Evolutionary conservation across 2,329 filamentous ascomycete genomes (phyloP), one percentile per base, ranked within the genome.

Genomic region (Monilinia aucupariae): DNA sequence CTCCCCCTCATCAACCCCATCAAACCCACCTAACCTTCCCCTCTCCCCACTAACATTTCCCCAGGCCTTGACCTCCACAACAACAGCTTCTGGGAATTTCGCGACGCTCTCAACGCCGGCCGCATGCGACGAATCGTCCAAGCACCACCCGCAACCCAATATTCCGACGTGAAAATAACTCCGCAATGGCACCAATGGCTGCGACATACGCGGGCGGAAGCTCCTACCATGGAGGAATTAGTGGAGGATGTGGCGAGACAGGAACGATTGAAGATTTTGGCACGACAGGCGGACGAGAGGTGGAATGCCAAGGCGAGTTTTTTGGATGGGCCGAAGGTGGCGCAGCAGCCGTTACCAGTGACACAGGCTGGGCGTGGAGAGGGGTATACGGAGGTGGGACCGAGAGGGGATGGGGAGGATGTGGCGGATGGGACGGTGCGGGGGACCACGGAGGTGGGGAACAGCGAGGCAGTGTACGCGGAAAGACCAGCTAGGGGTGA

Each of bases 121-220:
- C 81, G 82, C 67, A 83, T 82, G 80, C 82, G 85, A 39, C 82
- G 85, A 72, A 86, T 87, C 66, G 84, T 87, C 55, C 71, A 83
- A 68, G 85, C 83, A 74, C 83, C 84, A 13, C 75, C 78, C 55
- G 76, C 76, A 50, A 79, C 80, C 3, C 82, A 84, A 72, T 77
- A 79, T 70, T 82, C 79, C 69, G 79, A 83, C 41, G 80, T 87
- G 61, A 68, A 70, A 15, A 84, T 88, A 64, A 77, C 81, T 59
- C 85, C 86, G 13, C 78, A 80, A 67, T 89, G 86, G 86, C 85
- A 88, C 74, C 85, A 88, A 71, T 89, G 86, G 86, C 78, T 89
- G 55, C 83, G 86, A 20, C 79, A 88, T 73, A 83, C 81, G 52
- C 82, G 86, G 25, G 65, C 71, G 2, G 72, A 80, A 0, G 77